Base-by-base conservation (phyloP, 2,329 filamentous ascomycete genomes). In the Fusarium austroafricanum region DNA sequence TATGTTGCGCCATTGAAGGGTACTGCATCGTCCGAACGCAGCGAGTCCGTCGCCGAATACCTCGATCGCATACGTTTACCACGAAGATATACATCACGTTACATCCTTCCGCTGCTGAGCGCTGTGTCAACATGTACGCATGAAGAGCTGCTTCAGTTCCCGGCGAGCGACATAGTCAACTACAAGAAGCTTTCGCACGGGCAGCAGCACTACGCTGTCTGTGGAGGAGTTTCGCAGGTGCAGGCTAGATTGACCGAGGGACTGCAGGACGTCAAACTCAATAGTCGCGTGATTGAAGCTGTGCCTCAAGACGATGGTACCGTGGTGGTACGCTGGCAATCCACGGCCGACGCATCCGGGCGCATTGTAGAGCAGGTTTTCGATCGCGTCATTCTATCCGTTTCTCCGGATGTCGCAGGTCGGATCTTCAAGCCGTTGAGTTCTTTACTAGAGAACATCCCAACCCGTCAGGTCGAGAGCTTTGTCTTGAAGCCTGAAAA, bases 91-190 rank as follows among this genome's bases (percentile, higher is more conserved):
- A 70, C 78, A 5, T 74, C 76, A 4, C 79, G 81, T 33, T 88
- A 88, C 67, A 71, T 89, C 10, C 75, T 88, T 0, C 87, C 87
- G 0, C 76, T 87, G 7, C 79, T 89, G 38, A 83, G 85, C 49
- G 82, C 82, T 59, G 83, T 88, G 9, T 82, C 82, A 6, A 88
- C 86, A 2, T 88, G 85, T 67, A 80, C 84, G 0, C 86, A 88
- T 54, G 75, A 79, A 3, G 79, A 81, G 29, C 73, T 88, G 4
- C 75, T 87, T 2, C 73, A 75, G 0, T 88, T 86, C 26, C 86
- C 86, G 0, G 86, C 86, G 2, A 81, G 78, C 43, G 86, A 88
- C 54, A 57, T 87, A 6, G 78, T 83, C 21, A 80, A 79, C 14
- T 88, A 87, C 72, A 84, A 85, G 69, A 79, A 77, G 42, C 75